Base-by-base conservation (phyloP, 2,329 filamentous ascomycete species). In the Alternaria atra region DNA sequence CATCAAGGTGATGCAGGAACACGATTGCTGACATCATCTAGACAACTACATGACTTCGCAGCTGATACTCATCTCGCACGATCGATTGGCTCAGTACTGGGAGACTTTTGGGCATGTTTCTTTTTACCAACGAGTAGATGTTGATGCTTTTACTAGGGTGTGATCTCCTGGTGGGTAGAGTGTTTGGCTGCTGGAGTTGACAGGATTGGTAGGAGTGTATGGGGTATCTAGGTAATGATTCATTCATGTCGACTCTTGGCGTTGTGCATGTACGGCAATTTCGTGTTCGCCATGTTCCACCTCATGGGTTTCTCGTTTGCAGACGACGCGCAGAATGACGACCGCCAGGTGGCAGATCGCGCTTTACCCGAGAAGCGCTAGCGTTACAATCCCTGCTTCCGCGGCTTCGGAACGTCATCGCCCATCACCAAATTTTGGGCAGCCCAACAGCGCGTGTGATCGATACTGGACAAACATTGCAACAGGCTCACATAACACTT, bases 41-140 rank as follows among this genome's bases (percentile, higher is more conserved):
- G 92, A 93, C 70, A 85, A 85, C 60, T 97, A 88, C 69, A 91
- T 94, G 51, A 83, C 89, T 3, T 90, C 89, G 1, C 88, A 94
- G 67, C 84, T 97, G 23, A 88, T 97, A 50, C 84, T 97, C 35
- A 84, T 96, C 39, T 93, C 90, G 2, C 86, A 88, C n/a, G 84
- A 97, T 73, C 84, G 86, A 40, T 76, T 97, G 55, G 94, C 93
- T 2, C 92, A 94, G 74, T 90, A 93, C 74, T 97, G 94, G 94
- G 82, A 91, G 51, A 79, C 78, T 0, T 84, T 84, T 67, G 82
- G 80, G 1, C 82, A 84, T 64, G 82, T 85, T 12, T 81, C 77
- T 0, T 84, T 82, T 58, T 84, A 83, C 58, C 74, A 82, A 61
- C 75, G 83, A 2, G 82, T 85, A 1, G 76, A 84, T 56, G 61